Base-by-base conservation (phyloP, 805 yeast species). In the Wickerhamomyces alni region DNA sequence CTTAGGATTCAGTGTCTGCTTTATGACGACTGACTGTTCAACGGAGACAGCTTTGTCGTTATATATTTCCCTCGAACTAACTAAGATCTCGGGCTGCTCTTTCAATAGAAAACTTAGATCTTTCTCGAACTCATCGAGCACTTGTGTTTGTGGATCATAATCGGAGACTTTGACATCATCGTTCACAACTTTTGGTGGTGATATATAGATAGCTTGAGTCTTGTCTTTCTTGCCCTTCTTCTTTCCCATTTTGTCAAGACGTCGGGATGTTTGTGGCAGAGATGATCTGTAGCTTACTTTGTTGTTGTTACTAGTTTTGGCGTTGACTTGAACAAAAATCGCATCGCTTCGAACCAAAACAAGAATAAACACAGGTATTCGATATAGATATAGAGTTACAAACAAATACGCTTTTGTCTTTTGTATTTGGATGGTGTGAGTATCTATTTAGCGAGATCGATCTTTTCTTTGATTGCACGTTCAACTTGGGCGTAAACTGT, bases 401-500 rank as follows among this genome's bases (percentile, higher is more conserved):
- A 8, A 27, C n/a, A 13, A 8, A 27, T 15, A 8, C 30, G n/a
- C n/a, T n/a, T n/a, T n/a, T n/a, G n/a, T n/a, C n/a, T n/a, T n/a
- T n/a, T n/a, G n/a, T n/a, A n/a, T n/a, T n/a, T n/a, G n/a, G n/a
- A n/a, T n/a, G n/a, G n/a, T n/a, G n/a, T n/a, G n/a, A n/a, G n/a
- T n/a, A n/a, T 22, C n/a, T 36, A 10, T 26, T 27, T 25, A 5
- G 13, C 30, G 8, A 39, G 24, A 3, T 37, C 24, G 33, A 62
- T 54, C 49, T 64, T 71, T 22, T 63, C 70, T 40, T 72, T 69
- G 47, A 91, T 71, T 11, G 87, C 87, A 17, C 62, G 63, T 57
- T 80, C 73, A 32, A 91, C 95, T 42, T 80, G 68, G 9, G 48
- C 57, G 54, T 84, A 87, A 22, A 89, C 98, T 34, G 67, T 70